phyloP scores from a whole-genome alignment of 2,329 filamentous ascomycete genomes.

The Rhinocladiella mackenziei region DNA sequence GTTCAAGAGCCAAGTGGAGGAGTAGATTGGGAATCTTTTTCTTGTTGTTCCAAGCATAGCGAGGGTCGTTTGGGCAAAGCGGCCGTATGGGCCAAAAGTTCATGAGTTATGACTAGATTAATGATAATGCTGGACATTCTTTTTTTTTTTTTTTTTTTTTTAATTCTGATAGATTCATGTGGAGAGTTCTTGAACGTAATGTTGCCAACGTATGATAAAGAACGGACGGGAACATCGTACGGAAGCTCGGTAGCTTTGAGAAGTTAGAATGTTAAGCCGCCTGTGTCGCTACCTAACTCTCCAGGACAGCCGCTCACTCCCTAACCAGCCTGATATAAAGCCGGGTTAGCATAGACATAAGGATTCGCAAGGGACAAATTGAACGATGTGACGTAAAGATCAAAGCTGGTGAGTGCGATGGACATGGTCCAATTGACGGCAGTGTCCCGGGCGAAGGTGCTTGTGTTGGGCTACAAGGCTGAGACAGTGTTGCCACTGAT shows the following conservation, averaged over 20 bases:
- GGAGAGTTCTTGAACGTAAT: neutral
- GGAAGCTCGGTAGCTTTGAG: no score
- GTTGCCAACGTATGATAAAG: no score
- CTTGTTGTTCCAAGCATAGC: constrained; percentile 36
- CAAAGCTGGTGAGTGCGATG: constrained; percentile 66
- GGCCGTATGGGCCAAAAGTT: neutral
- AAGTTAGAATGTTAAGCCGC: no score
- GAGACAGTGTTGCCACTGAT: constrained; percentile 55
- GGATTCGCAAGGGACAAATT: constrained; percentile 71
- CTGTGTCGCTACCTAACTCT: no score
- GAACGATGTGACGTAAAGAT: constrained; percentile 68
- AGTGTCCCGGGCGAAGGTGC: constrained; percentile 64
- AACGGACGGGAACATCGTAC: no score
- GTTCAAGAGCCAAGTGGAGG: constrained; percentile 24
- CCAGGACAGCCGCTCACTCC: neutral
- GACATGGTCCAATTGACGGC: constrained; percentile 76
- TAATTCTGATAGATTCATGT: neutral
- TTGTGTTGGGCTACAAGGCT: constrained; percentile 68
- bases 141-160: neutral
- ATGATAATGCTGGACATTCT: constrained; percentile 6
- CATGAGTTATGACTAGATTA: constrained; percentile 15
- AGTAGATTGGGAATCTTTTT: constrained; percentile 7
- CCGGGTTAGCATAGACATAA: constrained; percentile 67
- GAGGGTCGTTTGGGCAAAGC: constrained; percentile 36
- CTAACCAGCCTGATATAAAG: constrained; percentile 74